These are phyloP conservation scores for Stenocarpella maydis DNA, from an alignment of 2,329 filamentous ascomycete genomes.

Conservation along the genomic window DNA sequence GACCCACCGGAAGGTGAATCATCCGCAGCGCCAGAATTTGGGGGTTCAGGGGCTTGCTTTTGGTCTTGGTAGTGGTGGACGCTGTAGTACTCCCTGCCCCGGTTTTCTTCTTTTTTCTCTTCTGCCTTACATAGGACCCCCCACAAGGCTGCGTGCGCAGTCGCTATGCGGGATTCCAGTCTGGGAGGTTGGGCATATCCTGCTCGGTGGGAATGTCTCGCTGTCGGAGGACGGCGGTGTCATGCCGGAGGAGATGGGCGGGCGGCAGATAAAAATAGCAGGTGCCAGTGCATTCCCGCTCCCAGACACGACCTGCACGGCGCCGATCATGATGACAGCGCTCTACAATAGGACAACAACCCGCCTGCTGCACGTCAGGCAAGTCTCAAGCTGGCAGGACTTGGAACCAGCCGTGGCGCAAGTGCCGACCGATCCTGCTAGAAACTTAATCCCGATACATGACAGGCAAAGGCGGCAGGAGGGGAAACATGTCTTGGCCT, in stretches of 20 bases:
- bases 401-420: not conserved
- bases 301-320: slow-evolving; percentile 26
- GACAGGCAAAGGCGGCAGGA: slow-evolving; percentile 4
- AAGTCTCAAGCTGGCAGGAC: not conserved
- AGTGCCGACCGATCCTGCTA: slow-evolving; percentile 5
- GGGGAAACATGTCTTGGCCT: slow-evolving; percentile 3
- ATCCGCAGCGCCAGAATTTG: slow-evolving; percentile 16
- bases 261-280: slow-evolving; percentile 12
- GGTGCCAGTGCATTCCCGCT: not conserved
- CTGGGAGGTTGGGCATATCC: not conserved
- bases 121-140: no score
- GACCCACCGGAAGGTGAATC: slow-evolving; percentile 1
- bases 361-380: no score
- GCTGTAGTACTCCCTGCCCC: not conserved
- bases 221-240: not conserved
- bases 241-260: not conserved
- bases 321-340: slow-evolving; percentile 29
- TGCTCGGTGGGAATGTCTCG: not conserved
- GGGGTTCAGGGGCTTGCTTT: slow-evolving; percentile 2
- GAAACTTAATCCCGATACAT: slow-evolving; percentile 7
- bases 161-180: not conserved
- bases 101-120: not conserved
- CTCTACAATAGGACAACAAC: not conserved
- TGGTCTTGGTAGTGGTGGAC: not conserved
- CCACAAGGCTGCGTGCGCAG: slow-evolving; percentile 1